Evolutionary conservation across 768 basidiomycete species (phyloP).

Genomic region (Panellus pusillus): DNA sequence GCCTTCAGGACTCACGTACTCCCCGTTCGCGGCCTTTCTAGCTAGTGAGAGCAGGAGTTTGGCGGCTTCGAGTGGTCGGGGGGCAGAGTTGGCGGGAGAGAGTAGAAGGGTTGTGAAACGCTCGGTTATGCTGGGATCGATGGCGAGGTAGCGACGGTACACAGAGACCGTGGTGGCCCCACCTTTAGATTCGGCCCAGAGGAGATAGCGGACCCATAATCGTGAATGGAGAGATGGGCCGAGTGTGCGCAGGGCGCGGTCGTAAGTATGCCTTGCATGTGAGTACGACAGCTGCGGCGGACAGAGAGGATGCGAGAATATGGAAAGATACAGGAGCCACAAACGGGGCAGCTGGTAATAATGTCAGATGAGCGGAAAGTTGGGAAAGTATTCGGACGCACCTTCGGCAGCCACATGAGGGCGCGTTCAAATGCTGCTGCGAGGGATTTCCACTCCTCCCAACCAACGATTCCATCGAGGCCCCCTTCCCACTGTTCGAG

Average conservation of each 20-base stretch:
- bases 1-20: conserved; percentile 84
- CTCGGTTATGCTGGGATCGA: conserved; percentile 82
- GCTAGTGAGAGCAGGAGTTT: conserved; percentile 86
- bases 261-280: conserved; percentile 91
- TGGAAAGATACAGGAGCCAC: conserved; percentile 91
- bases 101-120: conserved; percentile 72
- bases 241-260: conserved; percentile 90
- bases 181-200: conserved; percentile 86
- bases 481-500: conserved; percentile 84
- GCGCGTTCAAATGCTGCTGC: conserved; percentile 90
- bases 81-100: conserved; percentile 49
- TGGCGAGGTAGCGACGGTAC: conserved; percentile 85
- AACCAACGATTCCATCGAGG: conserved; percentile 87
- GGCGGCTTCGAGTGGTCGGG: conserved; percentile 89
- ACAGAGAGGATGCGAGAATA: conserved; percentile 88
- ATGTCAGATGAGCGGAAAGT: conserved; percentile 8
- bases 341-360: conserved; percentile 76
- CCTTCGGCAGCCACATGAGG: conserved; percentile 92
- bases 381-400: conserved; percentile 35
- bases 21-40: conserved; percentile 78
- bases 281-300: conserved; percentile 82
- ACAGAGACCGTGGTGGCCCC: conserved; percentile 76
- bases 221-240: conserved; percentile 90
- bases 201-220: conserved; percentile 90
- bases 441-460: conserved; percentile 92